Evolutionary conservation across 2,329 filamentous ascomycete genomes (phyloP).

Genomic region (Talaromyces pinophilus): DNA sequence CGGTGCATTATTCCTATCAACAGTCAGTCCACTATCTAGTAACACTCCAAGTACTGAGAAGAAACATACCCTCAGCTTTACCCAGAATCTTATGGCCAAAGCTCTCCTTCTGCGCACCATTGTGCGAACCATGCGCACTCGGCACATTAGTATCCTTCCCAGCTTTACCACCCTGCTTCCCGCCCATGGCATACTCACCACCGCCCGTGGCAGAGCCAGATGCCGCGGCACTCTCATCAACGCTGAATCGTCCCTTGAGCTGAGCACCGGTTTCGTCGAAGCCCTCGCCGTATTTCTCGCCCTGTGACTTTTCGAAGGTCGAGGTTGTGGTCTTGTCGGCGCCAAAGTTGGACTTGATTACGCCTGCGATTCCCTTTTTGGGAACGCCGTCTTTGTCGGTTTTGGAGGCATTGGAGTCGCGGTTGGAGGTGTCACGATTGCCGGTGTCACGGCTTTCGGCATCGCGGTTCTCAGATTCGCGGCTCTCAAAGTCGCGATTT

Average conservation of each 20-base stretch:
- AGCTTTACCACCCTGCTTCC: not conserved
- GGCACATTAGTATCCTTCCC: slow-evolving; percentile 5
- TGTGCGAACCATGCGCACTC: not conserved
- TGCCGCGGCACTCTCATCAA: not conserved
- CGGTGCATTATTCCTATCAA: slow-evolving; percentile 9
- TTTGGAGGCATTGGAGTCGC: not conserved
- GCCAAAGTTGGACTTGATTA: slow-evolving; percentile 18
- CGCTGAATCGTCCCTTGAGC: not conserved
- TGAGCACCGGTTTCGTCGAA: slow-evolving; percentile 12
- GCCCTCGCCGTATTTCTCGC: slow-evolving; percentile 11
- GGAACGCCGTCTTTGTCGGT: not conserved
- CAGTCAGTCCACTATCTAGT: not conserved
- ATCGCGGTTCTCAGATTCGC: not conserved
- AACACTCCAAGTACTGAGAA: no score
- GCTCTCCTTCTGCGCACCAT: slow-evolving; percentile 14
- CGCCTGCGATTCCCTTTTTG: slow-evolving; percentile 8
- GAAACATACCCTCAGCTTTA: slow-evolving; percentile 19
- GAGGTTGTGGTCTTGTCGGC: slow-evolving; percentile 22
- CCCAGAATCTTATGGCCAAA: slow-evolving; percentile 16
- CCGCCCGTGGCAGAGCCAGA: slow-evolving; percentile 11
- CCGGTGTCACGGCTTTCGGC: not conserved
- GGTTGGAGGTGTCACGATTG: not conserved
- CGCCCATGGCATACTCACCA: not conserved
- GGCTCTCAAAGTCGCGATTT: not conserved
- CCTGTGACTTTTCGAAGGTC: slow-evolving; percentile 21